phyloP scores from a whole-genome alignment of 2,329 filamentous ascomycete genomes.

The Thelonectria discophora region DNA sequence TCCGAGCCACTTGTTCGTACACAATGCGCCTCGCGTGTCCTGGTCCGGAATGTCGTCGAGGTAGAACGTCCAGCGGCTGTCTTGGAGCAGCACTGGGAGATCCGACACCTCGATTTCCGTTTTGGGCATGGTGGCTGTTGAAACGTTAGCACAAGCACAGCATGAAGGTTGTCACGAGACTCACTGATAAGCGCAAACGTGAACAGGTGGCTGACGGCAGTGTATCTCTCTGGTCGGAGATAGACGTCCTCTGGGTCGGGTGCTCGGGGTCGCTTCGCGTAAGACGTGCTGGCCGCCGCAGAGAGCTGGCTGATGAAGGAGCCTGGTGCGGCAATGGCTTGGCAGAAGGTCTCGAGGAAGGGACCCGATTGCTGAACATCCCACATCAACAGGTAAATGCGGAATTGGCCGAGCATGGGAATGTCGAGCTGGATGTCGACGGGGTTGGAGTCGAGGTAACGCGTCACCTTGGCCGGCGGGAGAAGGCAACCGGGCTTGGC shows the following conservation, averaged over 20 bases:
- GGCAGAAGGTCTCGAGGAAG: constrained; percentile 69
- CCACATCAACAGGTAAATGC: constrained; percentile 75
- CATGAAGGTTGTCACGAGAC: constrained; percentile 36
- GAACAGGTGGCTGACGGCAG: constrained; percentile 71
- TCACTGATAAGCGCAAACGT: constrained; percentile 75
- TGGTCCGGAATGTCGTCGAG: constrained; percentile 70
- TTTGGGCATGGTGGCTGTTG: constrained; percentile 66
- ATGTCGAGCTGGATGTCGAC: constrained; percentile 82
- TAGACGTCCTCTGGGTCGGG: constrained; percentile 71
- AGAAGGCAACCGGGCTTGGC: constrained; percentile 65
- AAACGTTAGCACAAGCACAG: constrained; percentile 26
- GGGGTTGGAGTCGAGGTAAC: constrained; percentile 81
- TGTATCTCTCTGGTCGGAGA: constrained; percentile 73
- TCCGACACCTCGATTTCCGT: constrained; percentile 71
- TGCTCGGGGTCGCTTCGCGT: constrained; percentile 65
- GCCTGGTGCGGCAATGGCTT: constrained; percentile 58
- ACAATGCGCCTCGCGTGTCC: constrained; percentile 60
- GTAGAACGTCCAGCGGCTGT: constrained; percentile 77
- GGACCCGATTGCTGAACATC: constrained; percentile 63
- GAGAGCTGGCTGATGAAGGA: constrained; percentile 69
- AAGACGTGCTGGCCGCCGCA: constrained; percentile 67
- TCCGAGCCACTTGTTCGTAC: constrained; percentile 76
- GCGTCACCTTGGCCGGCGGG: constrained; percentile 74
- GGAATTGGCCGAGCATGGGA: constrained; percentile 79
- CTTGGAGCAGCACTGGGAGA: constrained; percentile 68